Evolutionary conservation across 225 moss, liverwort and hornwort genomes (phyloP).

Genomic region (Physcomitrellopsis africana): DNA sequence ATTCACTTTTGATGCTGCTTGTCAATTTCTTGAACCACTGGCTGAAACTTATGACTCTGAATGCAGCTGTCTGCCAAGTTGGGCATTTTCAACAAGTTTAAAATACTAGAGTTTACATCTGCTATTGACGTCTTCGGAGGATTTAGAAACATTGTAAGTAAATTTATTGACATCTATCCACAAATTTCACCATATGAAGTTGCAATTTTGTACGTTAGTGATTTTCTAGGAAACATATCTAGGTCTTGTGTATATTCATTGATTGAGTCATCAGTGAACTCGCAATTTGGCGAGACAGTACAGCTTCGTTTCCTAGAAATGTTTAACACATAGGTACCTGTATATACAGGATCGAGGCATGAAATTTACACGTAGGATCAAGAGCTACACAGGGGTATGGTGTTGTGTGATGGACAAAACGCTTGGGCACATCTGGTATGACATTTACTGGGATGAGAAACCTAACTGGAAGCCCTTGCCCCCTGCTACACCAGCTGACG

Average conservation of each 20-base stretch:
- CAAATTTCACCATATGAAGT: background rate
- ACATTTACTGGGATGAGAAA: constrained; percentile 89
- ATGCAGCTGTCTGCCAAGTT: constrained; percentile 66
- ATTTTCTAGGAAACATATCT: background rate
- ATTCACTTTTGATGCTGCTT: background rate
- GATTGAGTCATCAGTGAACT: background rate
- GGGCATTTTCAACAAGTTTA: constrained; percentile 55
- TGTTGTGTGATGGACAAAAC: constrained; percentile 75
- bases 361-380: constrained; percentile 69
- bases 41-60: constrained; percentile 6
- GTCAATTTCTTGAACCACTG: constrained; percentile 6
- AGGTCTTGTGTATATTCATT: background rate
- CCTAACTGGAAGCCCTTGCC: constrained; percentile 80
- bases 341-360: constrained; percentile 49
- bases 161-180: background rate
- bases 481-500: constrained; percentile 65
- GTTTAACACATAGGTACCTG: background rate
- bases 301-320: background rate
- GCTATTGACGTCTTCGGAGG: constrained; percentile 71
- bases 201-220: background rate
- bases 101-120: constrained; percentile 81
- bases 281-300: background rate
- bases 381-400: constrained; percentile 91
- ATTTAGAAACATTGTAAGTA: constrained; percentile 64
- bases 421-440: constrained; percentile 95